Percentiles rank a stretch among this genome's conserved stretches.
phyloP scores from a whole-genome alignment of 1,139 yeast species.

The Zygosaccharomyces pseudobailii region DNA sequence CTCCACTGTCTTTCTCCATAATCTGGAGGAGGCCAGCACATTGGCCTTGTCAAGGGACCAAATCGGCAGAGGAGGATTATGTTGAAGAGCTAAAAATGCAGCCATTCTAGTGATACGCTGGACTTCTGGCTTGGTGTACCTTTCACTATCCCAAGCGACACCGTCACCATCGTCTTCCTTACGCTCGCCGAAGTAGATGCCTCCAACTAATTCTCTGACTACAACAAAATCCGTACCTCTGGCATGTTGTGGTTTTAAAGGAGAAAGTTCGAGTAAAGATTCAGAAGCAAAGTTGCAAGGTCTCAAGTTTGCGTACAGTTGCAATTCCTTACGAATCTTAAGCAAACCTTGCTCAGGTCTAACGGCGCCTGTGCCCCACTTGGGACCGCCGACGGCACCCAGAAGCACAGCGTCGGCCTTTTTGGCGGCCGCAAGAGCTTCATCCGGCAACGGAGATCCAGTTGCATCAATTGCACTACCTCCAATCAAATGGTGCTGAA shows the following conservation, averaged over 20 bases:
- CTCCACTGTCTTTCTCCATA: constrained; percentile 93
- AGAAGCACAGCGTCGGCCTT: constrained; percentile 85
- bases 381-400: constrained; percentile 99
- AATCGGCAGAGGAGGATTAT: constrained; percentile 85
- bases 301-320: constrained; percentile 89
- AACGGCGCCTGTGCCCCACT: constrained; percentile 87
- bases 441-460: constrained; percentile 89
- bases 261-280: constrained; percentile 75
- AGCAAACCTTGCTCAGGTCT: constrained; percentile 97
- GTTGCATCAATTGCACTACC: constrained; percentile 98
- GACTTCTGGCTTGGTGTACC: constrained; percentile 85
- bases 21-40: constrained; percentile 89
- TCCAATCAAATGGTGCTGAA: constrained; percentile 82
- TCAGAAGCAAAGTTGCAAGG: constrained; percentile 96
- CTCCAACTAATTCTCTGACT: constrained; percentile 95
- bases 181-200: constrained; percentile 95
- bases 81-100: constrained; percentile 91
- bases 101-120: constrained; percentile 97
- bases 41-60: constrained; percentile 98
- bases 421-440: constrained; percentile 78
- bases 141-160: constrained; percentile 90
- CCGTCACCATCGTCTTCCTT: constrained; percentile 84
- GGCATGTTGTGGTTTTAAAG: constrained; percentile 77
- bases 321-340: constrained; percentile 88
- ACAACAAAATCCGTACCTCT: constrained; percentile 87